Base-by-base conservation (phyloP, 805 yeast species). In the Sungouiella blattae region DNA sequence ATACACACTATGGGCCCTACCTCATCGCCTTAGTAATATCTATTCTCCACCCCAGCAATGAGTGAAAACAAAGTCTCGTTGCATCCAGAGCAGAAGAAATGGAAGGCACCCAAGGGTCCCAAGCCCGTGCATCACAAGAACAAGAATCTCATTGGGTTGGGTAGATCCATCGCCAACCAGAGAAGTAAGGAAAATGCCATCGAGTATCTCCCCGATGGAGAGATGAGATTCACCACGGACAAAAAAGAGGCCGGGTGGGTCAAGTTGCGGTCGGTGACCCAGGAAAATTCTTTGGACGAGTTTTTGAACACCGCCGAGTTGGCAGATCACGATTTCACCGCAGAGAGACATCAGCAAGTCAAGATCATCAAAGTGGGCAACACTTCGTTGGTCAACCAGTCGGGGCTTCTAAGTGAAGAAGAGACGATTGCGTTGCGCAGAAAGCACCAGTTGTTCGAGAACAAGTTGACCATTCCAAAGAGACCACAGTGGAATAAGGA, bases 271-370 rank as follows among this genome's bases (percentile, higher is more conserved):
- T 88, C 97, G 2, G 94, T 93, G 11, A 93, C 98, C 0, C 98
- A 93, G 52, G 98, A 93, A 58, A 78, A 83, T 48, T 83, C 97
- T 1, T 64, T 93, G 38, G 98, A 93, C 62, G 99, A 93, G 63
- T 89, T 93, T 60, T 74, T 93, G 53, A 83, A 81, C 53, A 91
- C 97, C 6, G 99, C 98, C 1, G 95, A 87, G 59, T 74, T 93
- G 39, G 96, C 97, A 2, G 96, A 88, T 55, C 88, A 91, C 14
- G 98, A 93, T 64, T 93, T 93, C 64, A 80, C 96, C 6, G 96
- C 98, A 3, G 97, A 91, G 47, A 80, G 83, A 53, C 73, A 80
- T 39, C 79, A 83, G 30, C 86, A 83, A 47, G 89, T 93, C 40
- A 84, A 83, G 51, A 87, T 93, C 50, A 81, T 93, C 48, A 78